A percentile compares a stretch with the other conserved stretches of the same genome.
These are phyloP conservation scores for Puccinia triticina DNA, from an alignment of 1,284 basidiomycete genomes.

Conservation along the genomic window DNA sequence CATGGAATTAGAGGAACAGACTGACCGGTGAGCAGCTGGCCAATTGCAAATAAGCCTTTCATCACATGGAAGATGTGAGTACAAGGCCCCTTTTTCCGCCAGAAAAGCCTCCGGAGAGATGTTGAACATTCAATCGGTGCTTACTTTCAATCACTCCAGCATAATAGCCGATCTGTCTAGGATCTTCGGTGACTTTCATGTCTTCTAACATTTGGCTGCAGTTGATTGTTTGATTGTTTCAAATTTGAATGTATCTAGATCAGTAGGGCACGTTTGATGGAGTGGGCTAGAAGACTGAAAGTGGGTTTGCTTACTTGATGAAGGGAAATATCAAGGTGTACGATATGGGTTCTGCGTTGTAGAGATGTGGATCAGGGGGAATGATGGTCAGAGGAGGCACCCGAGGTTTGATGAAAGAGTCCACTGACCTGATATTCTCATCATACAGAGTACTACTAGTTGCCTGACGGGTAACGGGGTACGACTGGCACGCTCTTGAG, in stretches of 20 bases:
- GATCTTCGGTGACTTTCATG: conserved; percentile 38
- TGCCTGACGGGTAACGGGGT: conserved; percentile 39
- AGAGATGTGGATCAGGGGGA: not conserved
- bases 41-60: conserved; percentile 45
- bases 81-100: not conserved
- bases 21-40: conserved; percentile 44
- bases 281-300: not conserved
- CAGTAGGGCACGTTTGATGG: not conserved
- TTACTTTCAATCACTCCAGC: conserved; percentile 51
- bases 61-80: not conserved
- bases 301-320: conserved; percentile 36
- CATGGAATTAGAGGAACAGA: not conserved
- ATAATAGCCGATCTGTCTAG: conserved; percentile 48
- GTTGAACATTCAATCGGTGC: not conserved
- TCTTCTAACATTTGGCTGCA: conserved; percentile 49
- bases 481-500: not conserved
- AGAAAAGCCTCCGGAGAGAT: not conserved
- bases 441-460: conserved; percentile 30
- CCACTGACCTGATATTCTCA: conserved; percentile 42
- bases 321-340: conserved; percentile 51
- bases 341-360: conserved; percentile 38
- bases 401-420: not conserved
- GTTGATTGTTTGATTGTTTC: not conserved
- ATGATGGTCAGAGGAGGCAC: not conserved
- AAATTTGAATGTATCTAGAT: not conserved